These are phyloP conservation scores for Solanum ossicruentum DNA, from an alignment of 257 asterid species.

Conservation along the genomic window DNA sequence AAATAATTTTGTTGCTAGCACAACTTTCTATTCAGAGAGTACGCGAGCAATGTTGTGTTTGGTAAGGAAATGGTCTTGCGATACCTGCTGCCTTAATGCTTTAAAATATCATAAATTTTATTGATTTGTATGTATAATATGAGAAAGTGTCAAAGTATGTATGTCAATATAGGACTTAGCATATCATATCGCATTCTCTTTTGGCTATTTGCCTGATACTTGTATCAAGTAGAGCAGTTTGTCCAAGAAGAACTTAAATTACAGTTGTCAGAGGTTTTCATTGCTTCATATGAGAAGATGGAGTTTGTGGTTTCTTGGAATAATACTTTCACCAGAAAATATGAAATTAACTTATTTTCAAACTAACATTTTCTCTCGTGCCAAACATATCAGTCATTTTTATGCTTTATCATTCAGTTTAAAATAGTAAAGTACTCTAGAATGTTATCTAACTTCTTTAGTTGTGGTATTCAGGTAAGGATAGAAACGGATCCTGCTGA, in stretches of 20 bases:
- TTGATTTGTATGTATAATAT: neutral
- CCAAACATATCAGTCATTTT: neutral
- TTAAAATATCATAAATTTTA: neutral
- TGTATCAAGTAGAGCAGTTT: neutral
- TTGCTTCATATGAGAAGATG: neutral
- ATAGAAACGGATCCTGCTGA: slow-evolving; percentile 97
- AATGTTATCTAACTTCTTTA: neutral
- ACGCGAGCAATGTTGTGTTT: slow-evolving; percentile 89
- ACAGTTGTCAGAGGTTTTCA: neutral
- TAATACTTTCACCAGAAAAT: neutral
- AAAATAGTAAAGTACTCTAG: neutral
- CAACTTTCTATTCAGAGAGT: slow-evolving; percentile 80
- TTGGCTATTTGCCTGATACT: neutral
- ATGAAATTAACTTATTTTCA: neutral
- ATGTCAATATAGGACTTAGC: neutral
- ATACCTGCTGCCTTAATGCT: neutral
- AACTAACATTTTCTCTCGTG: neutral
- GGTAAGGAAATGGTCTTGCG: slow-evolving; percentile 33
- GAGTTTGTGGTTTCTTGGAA: neutral
- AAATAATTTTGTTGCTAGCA: slow-evolving; percentile 79
- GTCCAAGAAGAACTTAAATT: neutral
- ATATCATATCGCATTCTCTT: neutral
- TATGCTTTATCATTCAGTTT: neutral
- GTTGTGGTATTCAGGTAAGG: slow-evolving; percentile 40
- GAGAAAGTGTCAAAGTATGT: neutral